Percentiles rank a stretch among this genome's conserved stretches.
These are phyloP conservation scores for Salix exigua DNA, from an alignment of 345 rosid genomes.

Conservation along the genomic window DNA sequence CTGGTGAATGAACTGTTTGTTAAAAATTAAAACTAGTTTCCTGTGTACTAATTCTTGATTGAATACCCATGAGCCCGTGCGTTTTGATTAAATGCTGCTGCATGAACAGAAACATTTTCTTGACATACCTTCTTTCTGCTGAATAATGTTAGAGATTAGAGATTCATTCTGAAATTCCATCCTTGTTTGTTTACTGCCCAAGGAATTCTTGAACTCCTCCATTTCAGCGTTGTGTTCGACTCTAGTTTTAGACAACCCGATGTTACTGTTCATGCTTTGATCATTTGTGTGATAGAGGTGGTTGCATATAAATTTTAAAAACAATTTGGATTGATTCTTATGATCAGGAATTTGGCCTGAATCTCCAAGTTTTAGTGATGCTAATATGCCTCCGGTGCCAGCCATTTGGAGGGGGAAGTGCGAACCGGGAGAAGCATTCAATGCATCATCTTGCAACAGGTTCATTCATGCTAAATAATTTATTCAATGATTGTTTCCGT, in stretches of 20 bases:
- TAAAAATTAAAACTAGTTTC: background rate
- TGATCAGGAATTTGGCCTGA: slow-evolving; percentile 56
- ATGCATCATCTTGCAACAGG: slow-evolving; percentile 49
- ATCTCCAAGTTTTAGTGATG: slow-evolving; percentile 44
- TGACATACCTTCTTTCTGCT: background rate
- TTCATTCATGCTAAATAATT: slow-evolving; percentile 7
- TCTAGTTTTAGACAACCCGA: background rate
- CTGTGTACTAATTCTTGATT: background rate
- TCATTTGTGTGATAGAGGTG: background rate
- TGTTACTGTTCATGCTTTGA: background rate
- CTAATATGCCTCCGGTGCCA: slow-evolving; percentile 47
- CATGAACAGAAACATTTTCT: background rate
- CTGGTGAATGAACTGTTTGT: slow-evolving; percentile 25
- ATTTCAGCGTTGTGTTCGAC: background rate
- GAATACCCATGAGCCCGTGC: background rate
- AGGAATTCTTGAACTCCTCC: background rate
- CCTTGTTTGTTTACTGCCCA: background rate
- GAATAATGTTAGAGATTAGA: background rate
- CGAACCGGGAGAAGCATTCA: slow-evolving; percentile 50
- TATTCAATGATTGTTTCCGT: background rate
- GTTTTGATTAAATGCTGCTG: background rate
- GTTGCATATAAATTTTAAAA: background rate
- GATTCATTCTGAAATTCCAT: background rate
- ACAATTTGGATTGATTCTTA: background rate
- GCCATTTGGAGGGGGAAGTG: slow-evolving; percentile 45